A percentile compares a stretch with the other conserved stretches of the same genome.
Conservation (phyloP, 1,284 basidiomycete species). For the Acaromyces ingoldii region DNA sequence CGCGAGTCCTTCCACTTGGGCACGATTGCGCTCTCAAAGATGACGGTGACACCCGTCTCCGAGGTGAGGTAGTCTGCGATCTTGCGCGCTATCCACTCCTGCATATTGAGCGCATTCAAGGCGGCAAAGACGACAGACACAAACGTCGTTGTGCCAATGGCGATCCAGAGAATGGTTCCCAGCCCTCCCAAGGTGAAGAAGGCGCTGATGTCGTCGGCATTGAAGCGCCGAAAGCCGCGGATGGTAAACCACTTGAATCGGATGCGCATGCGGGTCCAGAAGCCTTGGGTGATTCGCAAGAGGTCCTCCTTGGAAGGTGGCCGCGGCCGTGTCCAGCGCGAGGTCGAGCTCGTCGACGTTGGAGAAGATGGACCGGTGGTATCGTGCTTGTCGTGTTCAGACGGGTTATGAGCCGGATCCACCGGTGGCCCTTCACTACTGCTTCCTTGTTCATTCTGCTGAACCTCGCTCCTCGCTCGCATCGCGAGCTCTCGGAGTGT, state of each 20-base stretch:
- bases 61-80: conserved; percentile 90
- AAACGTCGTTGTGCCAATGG: conserved; percentile 96
- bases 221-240: conserved; percentile 87
- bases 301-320: conserved; percentile 59
- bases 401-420: background rate
- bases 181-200: conserved; percentile 77
- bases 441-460: background rate
- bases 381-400: background rate
- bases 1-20: conserved; percentile 95
- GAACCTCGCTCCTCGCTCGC: conserved; percentile 18
- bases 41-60: conserved; percentile 87
- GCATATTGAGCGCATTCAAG: conserved; percentile 80
- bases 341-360: background rate
- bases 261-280: conserved; percentile 83
- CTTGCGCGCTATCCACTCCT: conserved; percentile 84
- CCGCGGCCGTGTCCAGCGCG: conserved; percentile 6
- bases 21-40: conserved; percentile 96
- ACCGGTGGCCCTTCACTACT: background rate
- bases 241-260: conserved; percentile 99
- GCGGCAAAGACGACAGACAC: conserved; percentile 87
- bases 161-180: conserved; percentile 87
- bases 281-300: conserved; percentile 74
- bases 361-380: background rate
- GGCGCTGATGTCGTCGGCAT: conserved; percentile 92
- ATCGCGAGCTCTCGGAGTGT: conserved; percentile 39